phyloP scores from a whole-genome alignment of 495 filamentous ascomycete species.

The Chaetomidium leptoderma region DNA sequence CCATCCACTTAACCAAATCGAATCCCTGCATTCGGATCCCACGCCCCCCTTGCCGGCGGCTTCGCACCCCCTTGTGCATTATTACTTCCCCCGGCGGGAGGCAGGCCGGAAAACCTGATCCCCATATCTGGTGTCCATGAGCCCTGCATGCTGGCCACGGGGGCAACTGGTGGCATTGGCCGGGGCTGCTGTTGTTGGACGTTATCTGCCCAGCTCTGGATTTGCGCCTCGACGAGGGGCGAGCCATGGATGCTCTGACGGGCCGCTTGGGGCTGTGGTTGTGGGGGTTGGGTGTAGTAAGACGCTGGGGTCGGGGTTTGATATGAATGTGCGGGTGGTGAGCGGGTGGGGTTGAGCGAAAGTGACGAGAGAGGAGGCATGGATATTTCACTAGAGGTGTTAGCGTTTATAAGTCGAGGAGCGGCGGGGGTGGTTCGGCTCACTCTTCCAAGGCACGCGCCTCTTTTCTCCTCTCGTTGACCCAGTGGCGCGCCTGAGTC shows the following conservation, averaged over 20 bases:
- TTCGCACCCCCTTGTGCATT: conserved; percentile 11
- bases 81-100: neutral
- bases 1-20: conserved; percentile 60
- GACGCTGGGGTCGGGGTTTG: conserved; percentile 19
- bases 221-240: conserved; percentile 42
- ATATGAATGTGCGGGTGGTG: conserved; percentile 18
- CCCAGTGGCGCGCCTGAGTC: conserved; percentile 74
- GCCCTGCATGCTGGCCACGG: conserved; percentile 36
- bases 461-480: conserved; percentile 73
- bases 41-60: conserved; percentile 34
- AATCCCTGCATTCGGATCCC: conserved; percentile 62
- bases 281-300: conserved; percentile 30
- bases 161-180: conserved; percentile 41
- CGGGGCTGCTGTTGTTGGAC: conserved; percentile 52
- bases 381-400: conserved; percentile 40
- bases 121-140: conserved; percentile 78
- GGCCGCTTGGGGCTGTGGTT: conserved; percentile 30
- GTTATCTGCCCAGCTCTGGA: conserved; percentile 47
- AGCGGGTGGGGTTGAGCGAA: conserved; percentile 28
- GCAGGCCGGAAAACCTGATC: conserved; percentile 57
- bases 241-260: conserved; percentile 29
- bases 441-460: conserved; percentile 72
- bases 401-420: neutral
- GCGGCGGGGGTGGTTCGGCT: conserved; percentile 17
- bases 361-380: conserved; percentile 49